Base-by-base conservation (phyloP, 768 basidiomycete species). In the Tulasnella sp. region DNA sequence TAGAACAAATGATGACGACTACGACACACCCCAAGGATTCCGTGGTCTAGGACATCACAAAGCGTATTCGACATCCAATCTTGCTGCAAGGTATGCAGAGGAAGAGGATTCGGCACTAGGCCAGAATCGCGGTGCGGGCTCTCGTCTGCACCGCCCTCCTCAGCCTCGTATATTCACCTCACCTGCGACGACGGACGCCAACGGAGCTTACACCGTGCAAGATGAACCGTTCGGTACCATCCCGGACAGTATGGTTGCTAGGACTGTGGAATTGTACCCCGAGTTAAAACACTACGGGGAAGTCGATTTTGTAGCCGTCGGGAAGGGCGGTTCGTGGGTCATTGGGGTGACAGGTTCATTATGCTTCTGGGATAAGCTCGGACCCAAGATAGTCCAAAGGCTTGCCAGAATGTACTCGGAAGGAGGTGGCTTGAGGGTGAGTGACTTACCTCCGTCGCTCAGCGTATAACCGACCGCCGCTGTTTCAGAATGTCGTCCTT, bases 291-390 rank as follows among this genome's bases (percentile, higher is more conserved):
- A 54, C 23, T 54, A 54, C n/a, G 52, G 52, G 15, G 37, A 54
- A 17, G 37, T 40, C 9, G 52, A 54, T 31, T 54, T 54, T 25
- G 52, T 54, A 12, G 52, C 52, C 19, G 37, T 54, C 39, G 52
- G 52, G 11, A 17, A 29, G 17, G 52, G 52, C 12, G 52, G 39
- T 12, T 37, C 52, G 36, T 54, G 52, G 52, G 17, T 37, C 37
- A 54, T 54, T 21, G 52, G 52, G 9, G 37, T 54, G 8, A 54
- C 42, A 40, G 52, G 52, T 14, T 27, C 29, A 14, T 40, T 54
- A 11, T 40, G 35, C 37, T 40, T 54, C 52, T 54, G 52, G 52
- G 52, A 54, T 8, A 40, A 40, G 15, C 5, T 54, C 17, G 36
- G 42, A n/a, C 37, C 35, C 4, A 40, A 37, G n/a, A 40, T 54